Evolutionary conservation across 441 rosid genomes (phyloP).

Genomic region (Populus hybrid): DNA sequence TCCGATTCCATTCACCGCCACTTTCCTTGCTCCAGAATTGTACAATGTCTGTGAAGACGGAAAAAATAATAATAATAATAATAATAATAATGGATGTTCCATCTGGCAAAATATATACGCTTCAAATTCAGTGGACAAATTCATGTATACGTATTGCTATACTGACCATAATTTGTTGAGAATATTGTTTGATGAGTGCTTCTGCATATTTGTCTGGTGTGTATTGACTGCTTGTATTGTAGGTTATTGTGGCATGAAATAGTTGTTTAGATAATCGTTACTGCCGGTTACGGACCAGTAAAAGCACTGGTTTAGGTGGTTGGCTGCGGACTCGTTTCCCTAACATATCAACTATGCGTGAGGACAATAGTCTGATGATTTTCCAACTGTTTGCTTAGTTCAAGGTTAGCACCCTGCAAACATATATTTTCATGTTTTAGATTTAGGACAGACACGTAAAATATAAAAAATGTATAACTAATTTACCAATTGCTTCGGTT

Average conservation of each 20-base stretch:
- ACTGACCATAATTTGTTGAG: conserved; percentile 36
- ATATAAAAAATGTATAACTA: background rate
- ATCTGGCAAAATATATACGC: background rate
- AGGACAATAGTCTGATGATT: conserved; percentile 34
- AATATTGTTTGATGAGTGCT: conserved; percentile 37
- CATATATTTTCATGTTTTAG: background rate
- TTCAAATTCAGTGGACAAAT: background rate
- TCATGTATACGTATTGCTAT: no score
- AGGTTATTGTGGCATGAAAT: conserved; percentile 16
- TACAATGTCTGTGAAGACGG: conserved; percentile 29
- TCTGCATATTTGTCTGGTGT: conserved; percentile 36
- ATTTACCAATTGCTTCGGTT: conserved; percentile 44
- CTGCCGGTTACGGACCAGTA: conserved; percentile 33
- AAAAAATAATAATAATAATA: background rate
- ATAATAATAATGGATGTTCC: background rate
- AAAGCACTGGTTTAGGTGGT: conserved; percentile 45
- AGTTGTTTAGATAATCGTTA: conserved; percentile 33
- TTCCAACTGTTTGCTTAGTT: conserved; percentile 42
- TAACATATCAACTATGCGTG: conserved; percentile 26
- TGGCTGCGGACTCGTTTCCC: conserved; percentile 30
- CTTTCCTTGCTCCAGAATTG: conserved; percentile 51
- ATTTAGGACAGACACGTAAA: background rate
- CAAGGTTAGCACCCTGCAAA: conserved; percentile 44
- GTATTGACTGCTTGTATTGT: conserved; percentile 19
- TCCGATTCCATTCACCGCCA: conserved; percentile 41